Percentiles rank a stretch among this genome's conserved stretches.
Evolutionary conservation across 2,329 filamentous ascomycete species (phyloP).

Genomic region (Samsoniella hepiali): DNA sequence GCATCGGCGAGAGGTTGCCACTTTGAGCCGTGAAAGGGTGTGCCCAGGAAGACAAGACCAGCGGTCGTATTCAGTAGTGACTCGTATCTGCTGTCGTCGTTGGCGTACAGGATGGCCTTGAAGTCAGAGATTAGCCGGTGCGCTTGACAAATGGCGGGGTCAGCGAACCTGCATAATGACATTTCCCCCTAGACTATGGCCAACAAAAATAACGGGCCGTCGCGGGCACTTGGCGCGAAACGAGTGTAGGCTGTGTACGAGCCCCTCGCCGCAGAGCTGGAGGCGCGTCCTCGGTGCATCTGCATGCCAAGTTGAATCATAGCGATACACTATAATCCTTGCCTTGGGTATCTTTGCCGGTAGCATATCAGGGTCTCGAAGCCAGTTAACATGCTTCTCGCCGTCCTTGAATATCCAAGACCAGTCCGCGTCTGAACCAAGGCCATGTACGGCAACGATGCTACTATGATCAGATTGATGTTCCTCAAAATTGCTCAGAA

Average conservation of each 20-base stretch:
- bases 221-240: slow-evolving; percentile 13
- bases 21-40: slow-evolving; percentile 22
- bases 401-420: slow-evolving; percentile 23
- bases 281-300: slow-evolving; percentile 24
- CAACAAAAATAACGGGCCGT: slow-evolving; percentile 24
- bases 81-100: slow-evolving; percentile 16
- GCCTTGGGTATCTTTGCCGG: slow-evolving; percentile 16
- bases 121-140: not conserved
- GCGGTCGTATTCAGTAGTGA: slow-evolving; percentile 10
- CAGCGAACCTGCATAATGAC: slow-evolving; percentile 21
- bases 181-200: slow-evolving; percentile 24
- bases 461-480: slow-evolving; percentile 9
- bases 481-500: not conserved
- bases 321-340: slow-evolving; percentile 23
- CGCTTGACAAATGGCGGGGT: not conserved
- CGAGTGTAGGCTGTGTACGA: slow-evolving; percentile 19
- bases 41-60: slow-evolving; percentile 22
- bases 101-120: slow-evolving; percentile 21
- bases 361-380: slow-evolving; percentile 22
- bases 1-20: slow-evolving; percentile 13
- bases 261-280: slow-evolving; percentile 23
- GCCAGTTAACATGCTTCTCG: slow-evolving; percentile 21
- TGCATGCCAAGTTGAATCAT: slow-evolving; percentile 22
- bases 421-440: slow-evolving; percentile 25
- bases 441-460: slow-evolving; percentile 25